Evolutionary conservation across 352 stramenopile species (phyloP), one percentile per base, ranked within the genome.

Genomic region (Pythium grandisporangium): DNA sequence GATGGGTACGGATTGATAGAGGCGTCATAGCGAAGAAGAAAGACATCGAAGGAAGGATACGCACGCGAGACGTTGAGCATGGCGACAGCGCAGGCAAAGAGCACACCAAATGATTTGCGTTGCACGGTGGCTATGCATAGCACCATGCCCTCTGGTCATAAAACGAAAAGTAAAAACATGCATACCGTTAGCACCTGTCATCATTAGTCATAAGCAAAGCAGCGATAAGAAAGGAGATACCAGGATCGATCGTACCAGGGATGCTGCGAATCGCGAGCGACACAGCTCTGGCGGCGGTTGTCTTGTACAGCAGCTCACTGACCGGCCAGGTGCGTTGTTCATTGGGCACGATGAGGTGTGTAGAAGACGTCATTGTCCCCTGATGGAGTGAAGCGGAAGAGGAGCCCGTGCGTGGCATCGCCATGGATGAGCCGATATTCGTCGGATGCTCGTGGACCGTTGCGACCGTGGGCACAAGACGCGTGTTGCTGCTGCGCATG

Each of bases 61-160:
- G 39, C 36, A 62, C 53, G 47, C 5, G 53, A 45, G 34, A 57
- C 23, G 42, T 56, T 62, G 39, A 62, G 34, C 38, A 62, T 30
- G 12, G 48, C 25, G 17, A 62, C 25, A 1, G 53, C 35, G 16
- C 37, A 50, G 1, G 53, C 42, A 27, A 62, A 57, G n/a, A 57
- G 29, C 8, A 62, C 32, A 2, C 53, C 53, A 6, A 54, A 29
- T 2, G 53, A 43, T 21, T 21, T 16, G 3, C 29, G 38, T 17
- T 62, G 42, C 21, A 53, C 36, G 2, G 43, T 40, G 4, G 44
- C 47, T 6, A 62, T 33, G 27, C 48, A 62, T 11, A 62, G 42
- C 20, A 30, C 43, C 29, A 62, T 37, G 20, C 53, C 53, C 38
- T 53, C 53, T 61, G n/a, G 36, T 22, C 35, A 36, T 14, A 24